A percentile compares a stretch with the other conserved stretches of the same genome.
phyloP scores from a whole-genome alignment of 805 yeast genomes.

The Jamesozyma jinghongensis region DNA sequence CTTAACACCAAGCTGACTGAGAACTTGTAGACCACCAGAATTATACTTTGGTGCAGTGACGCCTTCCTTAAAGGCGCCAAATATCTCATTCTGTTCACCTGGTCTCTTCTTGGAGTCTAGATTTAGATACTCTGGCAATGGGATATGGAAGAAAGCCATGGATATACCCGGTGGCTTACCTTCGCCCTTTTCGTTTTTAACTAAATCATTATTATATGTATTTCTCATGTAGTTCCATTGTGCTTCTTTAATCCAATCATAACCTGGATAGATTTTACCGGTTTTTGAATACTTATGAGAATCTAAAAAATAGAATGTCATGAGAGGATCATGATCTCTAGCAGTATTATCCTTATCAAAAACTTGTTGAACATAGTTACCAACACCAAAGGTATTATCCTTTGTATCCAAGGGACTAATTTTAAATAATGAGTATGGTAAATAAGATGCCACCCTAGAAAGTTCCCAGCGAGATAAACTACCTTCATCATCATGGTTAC shows the following conservation, averaged over 20 bases:
- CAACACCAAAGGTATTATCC: constrained; percentile 57
- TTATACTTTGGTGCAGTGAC: constrained; percentile 71
- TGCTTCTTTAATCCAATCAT: constrained; percentile 72
- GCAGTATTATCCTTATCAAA: constrained; percentile 29
- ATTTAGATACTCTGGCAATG: constrained; percentile 73
- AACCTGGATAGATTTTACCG: constrained; percentile 65
- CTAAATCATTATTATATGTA: constrained; percentile 22
- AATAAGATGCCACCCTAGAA: constrained; percentile 42
- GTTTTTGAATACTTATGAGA: constrained; percentile 66
- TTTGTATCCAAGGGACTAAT: constrained; percentile 49
- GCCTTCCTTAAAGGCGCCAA: constrained; percentile 64
- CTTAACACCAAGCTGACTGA: constrained; percentile 59
- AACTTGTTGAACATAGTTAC: constrained; percentile 62
- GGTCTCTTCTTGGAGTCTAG: constrained; percentile 26
- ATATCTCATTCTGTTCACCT: constrained; percentile 28
- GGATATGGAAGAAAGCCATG: constrained; percentile 93
- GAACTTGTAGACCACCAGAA: constrained; percentile 51
- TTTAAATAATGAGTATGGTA: constrained; percentile 62
- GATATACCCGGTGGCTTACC: constrained; percentile 38
- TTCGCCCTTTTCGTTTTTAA: constrained; percentile 13
- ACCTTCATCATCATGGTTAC: constrained; percentile 94
- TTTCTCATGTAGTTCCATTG: constrained; percentile 53
- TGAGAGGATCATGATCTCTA: constrained; percentile 34
- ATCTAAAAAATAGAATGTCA: constrained; percentile 70
- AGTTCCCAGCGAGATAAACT: constrained; percentile 49